These are phyloP conservation scores for Hypoxylon sp. DNA, from an alignment of 2,329 filamentous ascomycete species.

Conservation along the genomic window DNA sequence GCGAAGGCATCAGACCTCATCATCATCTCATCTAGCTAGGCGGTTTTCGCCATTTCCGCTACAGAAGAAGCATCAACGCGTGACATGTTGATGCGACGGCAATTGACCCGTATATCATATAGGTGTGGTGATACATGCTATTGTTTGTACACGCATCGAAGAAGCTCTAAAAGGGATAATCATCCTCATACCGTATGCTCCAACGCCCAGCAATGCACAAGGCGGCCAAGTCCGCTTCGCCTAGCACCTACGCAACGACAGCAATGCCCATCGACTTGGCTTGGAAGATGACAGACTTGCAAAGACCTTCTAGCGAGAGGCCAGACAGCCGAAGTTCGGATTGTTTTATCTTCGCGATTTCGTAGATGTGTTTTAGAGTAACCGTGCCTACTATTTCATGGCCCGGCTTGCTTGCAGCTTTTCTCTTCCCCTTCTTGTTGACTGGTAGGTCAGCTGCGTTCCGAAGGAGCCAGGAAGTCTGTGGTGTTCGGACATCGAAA, in stretches of 20 bases:
- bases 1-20: constrained; percentile 20
- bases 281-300: constrained; percentile 80
- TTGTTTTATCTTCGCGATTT: constrained; percentile 98
- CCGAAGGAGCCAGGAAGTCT: constrained; percentile 91
- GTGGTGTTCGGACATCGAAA: constrained; percentile 93
- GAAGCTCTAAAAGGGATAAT: constrained; percentile 18
- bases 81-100: background rate
- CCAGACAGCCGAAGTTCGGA: constrained; percentile 81
- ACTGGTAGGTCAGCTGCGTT: constrained; percentile 82
- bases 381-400: constrained; percentile 86
- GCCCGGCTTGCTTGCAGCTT: constrained; percentile 82
- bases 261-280: constrained; percentile 82
- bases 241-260: constrained; percentile 70
- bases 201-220: constrained; percentile 25
- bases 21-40: constrained; percentile 17
- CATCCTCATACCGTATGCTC: constrained; percentile 24
- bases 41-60: constrained; percentile 14
- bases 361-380: constrained; percentile 95
- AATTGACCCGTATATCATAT: constrained; percentile 31
- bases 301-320: constrained; percentile 77
- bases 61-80: constrained; percentile 24
- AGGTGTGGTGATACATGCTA: constrained; percentile 37
- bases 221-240: constrained; percentile 6
- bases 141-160: constrained; percentile 32
- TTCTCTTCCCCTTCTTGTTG: constrained; percentile 81